Base-by-base conservation (phyloP, 495 filamentous ascomycete species). In the Annulohypoxylon stygium region DNA sequence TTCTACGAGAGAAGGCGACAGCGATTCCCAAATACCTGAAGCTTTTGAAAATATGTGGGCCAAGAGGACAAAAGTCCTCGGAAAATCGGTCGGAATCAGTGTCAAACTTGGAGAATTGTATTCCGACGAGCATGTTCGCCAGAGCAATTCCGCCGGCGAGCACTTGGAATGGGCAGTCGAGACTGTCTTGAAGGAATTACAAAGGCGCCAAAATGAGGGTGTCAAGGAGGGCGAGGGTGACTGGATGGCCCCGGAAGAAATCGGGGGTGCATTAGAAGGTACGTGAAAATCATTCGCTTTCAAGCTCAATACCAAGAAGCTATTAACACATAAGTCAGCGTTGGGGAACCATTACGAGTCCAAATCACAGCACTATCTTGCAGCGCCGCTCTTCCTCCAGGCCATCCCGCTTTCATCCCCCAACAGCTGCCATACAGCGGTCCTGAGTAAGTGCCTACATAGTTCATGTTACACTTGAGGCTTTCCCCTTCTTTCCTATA, bases 351-450 rank as follows among this genome's bases (percentile, higher is more conserved):
- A 88, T 70, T 98, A 97, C 81, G 87, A 89, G 67, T 81, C 82
- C 50, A 89, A 88, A 73, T 83, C 90, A 58, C 87, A 90, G 67
- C 87, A 91, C 70, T 92, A 93, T 65, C 89, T 97, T 7, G 92
- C 96, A 14, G 86, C 93, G 30, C 95, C 95, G n/a, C 83, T 98
- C 39, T 97, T 93, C 78, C 86, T 98, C 70, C 94, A 95, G 70
- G 92, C 94, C 2, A 82, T 97, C 45, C 82, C 89, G 33, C 76
- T 95, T 25, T 97, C 93, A 75, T 75, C 80, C 10, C 67, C 74
- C 3, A 77, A 82, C n/a, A 85, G 80, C 41, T 88, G 87, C 58
- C 87, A 88, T 70, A 88, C 91, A 33, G 92, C 93, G 50, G 85
- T 92, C 16, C 81, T 98, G 61, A 94, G 88, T 90, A 78, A 76